Evolutionary conservation across 805 yeast genomes (phyloP), one percentile per base, ranked within the genome.

Genomic region (Kazachstania bromeliacearum): DNA sequence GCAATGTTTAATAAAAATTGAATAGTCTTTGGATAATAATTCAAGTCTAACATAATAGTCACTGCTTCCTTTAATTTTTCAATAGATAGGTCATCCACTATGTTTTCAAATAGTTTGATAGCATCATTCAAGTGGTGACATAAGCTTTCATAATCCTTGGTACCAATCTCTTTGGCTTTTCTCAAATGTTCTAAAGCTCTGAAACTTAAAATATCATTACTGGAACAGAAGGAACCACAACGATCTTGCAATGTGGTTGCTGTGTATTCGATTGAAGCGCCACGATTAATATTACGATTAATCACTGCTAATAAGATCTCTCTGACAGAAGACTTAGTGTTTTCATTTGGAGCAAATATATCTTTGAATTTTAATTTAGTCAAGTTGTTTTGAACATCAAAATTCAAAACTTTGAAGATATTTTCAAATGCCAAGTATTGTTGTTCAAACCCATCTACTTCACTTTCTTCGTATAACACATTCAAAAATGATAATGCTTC

Each of bases 201-300:
- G 67, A 88, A 92, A 10, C 92, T 84, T 41, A 87, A 70, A 19
- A 92, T 96, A 59, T 92, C 98, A 46, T 82, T 85, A 12, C 94
- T 76, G 0, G 96, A 85, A 53, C 97, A 92, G 60, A 87, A 92
- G 0, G 95, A 77, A 1, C 95, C 94, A 66, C 98, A 92, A 41
- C 89, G 78, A 37, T 85, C 94, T 59, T 92, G 95, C 35, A 92
- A 64, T 1, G 88, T 77, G 24, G 79, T 77, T 1, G 96, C 94
- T 35, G 89, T 84, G 39, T 80, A 68, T 54, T 89, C 97, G 31
- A 92, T 89, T 0, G 95, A 82, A 4, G 85, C 89, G n/a, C 98
- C 97, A 45, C 83, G 76, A 26, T 84, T 70, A 39, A 92, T 87
- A 46, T 83, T 85, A 55, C 81, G 81, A 60, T 88, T 88, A 43